Base-by-base conservation (phyloP, 2,329 filamentous ascomycete genomes). In the Fusarium protoensiforme region DNA sequence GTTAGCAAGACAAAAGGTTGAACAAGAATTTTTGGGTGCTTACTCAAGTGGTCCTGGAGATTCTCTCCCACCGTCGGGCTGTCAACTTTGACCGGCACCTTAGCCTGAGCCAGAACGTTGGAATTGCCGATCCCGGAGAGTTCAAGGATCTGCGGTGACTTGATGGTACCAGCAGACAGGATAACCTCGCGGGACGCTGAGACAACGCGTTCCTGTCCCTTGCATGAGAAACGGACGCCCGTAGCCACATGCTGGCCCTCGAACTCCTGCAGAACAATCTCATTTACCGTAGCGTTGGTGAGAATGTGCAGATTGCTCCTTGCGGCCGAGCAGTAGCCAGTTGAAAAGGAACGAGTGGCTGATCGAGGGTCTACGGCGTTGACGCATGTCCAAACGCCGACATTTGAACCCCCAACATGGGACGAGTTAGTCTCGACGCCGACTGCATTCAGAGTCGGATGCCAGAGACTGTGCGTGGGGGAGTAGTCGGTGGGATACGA, bases 71-170 rank as follows among this genome's bases (percentile, higher is more conserved):
- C 87, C 4, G 81, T 82, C 1, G 84, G 81, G 39, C 85, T 81
- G 38, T 84, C 79, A 11, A 86, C 79, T 41, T 85, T 79, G 22
- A 81, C 71, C 0, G 77, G 69, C 31, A 88, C 81, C 11, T 80
- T 80, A 5, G 84, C 83, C n/a, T 74, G 75, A 10, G 76, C 63
- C 36, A 87, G 72, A 3, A 87, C 68, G 1, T 77, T 65, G 0
- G 75, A 70, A 53, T 84, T 82, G 5, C 91, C 91, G 41, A 92
- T 85, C 0, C 91, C 90, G 0, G 89, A 91, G 2, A 91, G 81
- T 71, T 92, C 90, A n/a, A 88, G 85, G 18, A 90, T 81, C 79
- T 87, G 89, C 7, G 86, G 91, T 11, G 87, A 90, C 76, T 87
- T 86, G 43, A 88, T 81, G 31, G 84, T 87, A 0, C 91, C 91